phyloP scores from a whole-genome alignment of 345 rosid species.

The Salix brachista region DNA sequence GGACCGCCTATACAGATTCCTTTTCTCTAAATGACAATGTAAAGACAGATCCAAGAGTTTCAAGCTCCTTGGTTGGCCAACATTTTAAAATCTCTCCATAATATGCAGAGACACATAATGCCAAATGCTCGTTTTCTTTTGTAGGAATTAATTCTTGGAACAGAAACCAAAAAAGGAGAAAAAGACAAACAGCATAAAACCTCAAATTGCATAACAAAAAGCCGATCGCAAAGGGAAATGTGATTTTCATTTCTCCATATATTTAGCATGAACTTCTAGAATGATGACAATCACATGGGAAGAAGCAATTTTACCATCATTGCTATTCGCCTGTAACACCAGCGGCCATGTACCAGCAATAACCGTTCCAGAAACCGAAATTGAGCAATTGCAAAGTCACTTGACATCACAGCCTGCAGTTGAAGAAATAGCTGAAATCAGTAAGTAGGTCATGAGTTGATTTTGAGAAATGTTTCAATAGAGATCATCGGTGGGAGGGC shows the following conservation, averaged over 20 bases:
- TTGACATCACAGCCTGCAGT: constrained; percentile 88
- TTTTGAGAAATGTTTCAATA: neutral
- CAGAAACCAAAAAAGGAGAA: neutral
- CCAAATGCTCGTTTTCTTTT: too few relatives aligned
- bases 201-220: too few relatives aligned
- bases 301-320: constrained; percentile 57
- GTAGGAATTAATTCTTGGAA: neutral
- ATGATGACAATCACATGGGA: neutral
- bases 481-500: neutral
- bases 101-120: too few relatives aligned
- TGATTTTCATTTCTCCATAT: neutral
- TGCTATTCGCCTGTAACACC: constrained; percentile 93
- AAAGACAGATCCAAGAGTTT: neutral
- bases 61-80: neutral
- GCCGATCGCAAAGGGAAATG: neutral
- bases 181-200: neutral
- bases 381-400: constrained; percentile 90
- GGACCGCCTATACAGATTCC: too few relatives aligned
- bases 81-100: neutral
- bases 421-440: constrained; percentile 4
- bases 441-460: neutral
- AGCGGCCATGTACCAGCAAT: constrained; percentile 88
- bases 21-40: neutral
- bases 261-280: neutral
- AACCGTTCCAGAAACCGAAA: constrained; percentile 75